phyloP scores from a whole-genome alignment of 176 grass and related monocot species.

The Leersia perrieri region DNA sequence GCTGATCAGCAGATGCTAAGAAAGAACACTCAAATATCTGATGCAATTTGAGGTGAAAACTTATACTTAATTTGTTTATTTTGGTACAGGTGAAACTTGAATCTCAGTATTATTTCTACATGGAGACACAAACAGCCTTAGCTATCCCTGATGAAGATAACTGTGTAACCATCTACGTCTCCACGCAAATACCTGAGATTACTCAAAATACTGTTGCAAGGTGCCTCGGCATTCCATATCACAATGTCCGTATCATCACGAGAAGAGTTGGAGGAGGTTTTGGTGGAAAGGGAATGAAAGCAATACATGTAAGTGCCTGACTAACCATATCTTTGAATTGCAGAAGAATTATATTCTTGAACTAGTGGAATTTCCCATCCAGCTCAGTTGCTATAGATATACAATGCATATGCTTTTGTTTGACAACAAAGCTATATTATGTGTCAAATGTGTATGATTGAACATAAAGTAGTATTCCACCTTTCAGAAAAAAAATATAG shows the following conservation, averaged over 20 bases:
- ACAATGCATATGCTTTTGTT: too few species aligned
- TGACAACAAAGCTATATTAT: too few species aligned
- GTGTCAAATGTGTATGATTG: too few species aligned
- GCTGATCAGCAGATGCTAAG: not conserved
- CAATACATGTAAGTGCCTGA: conserved; percentile 22
- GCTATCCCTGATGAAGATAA: conserved; percentile 88
- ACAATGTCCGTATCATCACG: conserved; percentile 78
- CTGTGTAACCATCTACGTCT: conserved; percentile 62
- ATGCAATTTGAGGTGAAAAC: not conserved
- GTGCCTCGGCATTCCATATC: conserved; percentile 62
- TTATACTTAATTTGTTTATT: not conserved
- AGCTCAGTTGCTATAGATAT: too few species aligned
- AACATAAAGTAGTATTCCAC: too few species aligned
- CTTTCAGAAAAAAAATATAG: not conserved
- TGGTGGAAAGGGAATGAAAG: conserved; percentile 69
- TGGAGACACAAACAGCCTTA: conserved; percentile 64
- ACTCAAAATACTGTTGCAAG: conserved; percentile 47
- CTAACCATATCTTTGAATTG: not conserved
- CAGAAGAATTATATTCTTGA: not conserved
- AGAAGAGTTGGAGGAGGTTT: conserved; percentile 84
- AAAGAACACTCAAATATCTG: too few species aligned
- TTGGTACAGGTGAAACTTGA: conserved; percentile 62
- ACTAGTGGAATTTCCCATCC: not conserved
- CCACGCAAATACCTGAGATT: conserved; percentile 46
- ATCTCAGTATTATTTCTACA: conserved; percentile 86